Base-by-base conservation (phyloP, 257 asterid genomes). In the Jaltomata sinuosa region DNA sequence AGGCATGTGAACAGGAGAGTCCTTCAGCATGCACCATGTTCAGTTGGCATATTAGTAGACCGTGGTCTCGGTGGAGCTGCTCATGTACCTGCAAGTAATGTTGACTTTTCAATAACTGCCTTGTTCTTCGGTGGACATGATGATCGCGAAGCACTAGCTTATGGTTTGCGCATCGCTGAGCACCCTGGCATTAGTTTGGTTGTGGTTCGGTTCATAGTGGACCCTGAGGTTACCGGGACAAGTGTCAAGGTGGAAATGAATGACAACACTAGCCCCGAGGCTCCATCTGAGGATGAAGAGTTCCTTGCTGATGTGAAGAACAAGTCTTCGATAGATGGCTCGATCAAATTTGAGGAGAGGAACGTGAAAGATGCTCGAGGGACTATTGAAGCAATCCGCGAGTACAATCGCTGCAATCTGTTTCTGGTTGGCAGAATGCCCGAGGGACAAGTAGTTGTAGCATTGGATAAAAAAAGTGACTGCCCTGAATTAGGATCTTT, bases 31-130 rank as follows among this genome's bases (percentile, higher is more conserved):
- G 91, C 93, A 18, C 86, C 91, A 3, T 90, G 95, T 83, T 89
- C 91, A 2, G 92, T 90, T 27, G 93, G 89, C 6, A 87, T 92
- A n/a, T 86, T 92, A 8, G 90, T 92, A 3, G 95, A 92, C 38
- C 92, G 93, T 2, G 95, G 93, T 22, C 93, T 92, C 3, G 95
- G 95, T 11, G 95, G 93, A 27, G 79, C 84, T 21, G 34, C 92
- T 6, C 95, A 92, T 42, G 85, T 92, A 18, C 74, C 93, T 0
- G 89, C 95, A 53, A 89, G 95, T 53, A 89, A 92, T 2, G 92
- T 90, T 5, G 83, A 86, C 34, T 90, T 82, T 40, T 61, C 84
- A 8, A 82, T 92, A 10, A 90, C 90, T 3, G 91, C 83, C 25
- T 80, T 89, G 29, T 92, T 90, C 87, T 92, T 90, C 14, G 92